Percentiles rank a stretch among this genome's conserved stretches.
Evolutionary conservation across 73 alveolate genomes (phyloP).

Genomic region (Effrenium voratum): DNA sequence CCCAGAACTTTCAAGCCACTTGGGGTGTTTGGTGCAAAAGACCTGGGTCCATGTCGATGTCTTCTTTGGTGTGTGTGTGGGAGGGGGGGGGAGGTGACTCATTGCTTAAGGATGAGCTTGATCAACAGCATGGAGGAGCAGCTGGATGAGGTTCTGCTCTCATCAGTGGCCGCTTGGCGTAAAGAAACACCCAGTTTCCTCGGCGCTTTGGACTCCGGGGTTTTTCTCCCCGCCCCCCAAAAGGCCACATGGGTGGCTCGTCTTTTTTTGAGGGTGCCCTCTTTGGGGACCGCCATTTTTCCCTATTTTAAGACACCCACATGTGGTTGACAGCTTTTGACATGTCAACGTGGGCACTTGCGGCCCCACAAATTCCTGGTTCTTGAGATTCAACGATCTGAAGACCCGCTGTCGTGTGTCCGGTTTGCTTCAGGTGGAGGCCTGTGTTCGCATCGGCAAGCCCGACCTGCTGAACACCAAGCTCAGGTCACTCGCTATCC

Average conservation of each 20-base stretch:
- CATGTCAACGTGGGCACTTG: too few relatives aligned
- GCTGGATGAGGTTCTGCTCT: constrained; percentile 80
- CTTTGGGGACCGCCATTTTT: background rate
- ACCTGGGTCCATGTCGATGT: background rate
- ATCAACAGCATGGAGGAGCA: constrained; percentile 94
- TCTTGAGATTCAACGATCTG: too few relatives aligned
- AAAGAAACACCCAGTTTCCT: too few relatives aligned
- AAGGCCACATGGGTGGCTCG: too few relatives aligned
- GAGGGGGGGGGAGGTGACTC: too few relatives aligned
- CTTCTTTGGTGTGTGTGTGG: background rate
- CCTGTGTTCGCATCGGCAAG: constrained; percentile 92
- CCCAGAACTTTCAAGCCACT: too few relatives aligned
- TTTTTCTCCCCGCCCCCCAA: too few relatives aligned
- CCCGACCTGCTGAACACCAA: constrained; percentile 77
- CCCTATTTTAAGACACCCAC: too few relatives aligned
- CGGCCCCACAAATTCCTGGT: too few relatives aligned
- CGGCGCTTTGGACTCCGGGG: too few relatives aligned
- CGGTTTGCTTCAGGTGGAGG: constrained; percentile 45
- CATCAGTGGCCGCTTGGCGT: constrained; percentile 74
- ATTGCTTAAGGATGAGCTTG: constrained; percentile 48
- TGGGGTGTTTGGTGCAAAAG: background rate
- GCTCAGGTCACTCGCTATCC: constrained; percentile 48
- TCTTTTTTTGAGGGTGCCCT: background rate
- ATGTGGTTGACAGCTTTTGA: too few relatives aligned
- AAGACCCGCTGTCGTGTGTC: too few relatives aligned